Conservation (phyloP, 2,329 filamentous ascomycete species). For the Sclerotinia minor region DNA sequence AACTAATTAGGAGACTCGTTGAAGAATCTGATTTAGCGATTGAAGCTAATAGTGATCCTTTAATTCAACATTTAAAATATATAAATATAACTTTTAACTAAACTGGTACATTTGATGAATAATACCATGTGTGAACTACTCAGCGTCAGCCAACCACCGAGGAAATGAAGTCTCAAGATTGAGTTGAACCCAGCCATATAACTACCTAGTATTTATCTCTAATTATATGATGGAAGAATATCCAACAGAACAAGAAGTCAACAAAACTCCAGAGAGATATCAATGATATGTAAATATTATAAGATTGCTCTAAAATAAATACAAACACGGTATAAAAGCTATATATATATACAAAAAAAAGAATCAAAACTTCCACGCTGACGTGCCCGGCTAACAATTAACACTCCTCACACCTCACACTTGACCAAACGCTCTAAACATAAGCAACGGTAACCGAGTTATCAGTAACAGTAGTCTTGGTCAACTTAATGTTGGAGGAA, state of each 20-base stretch:
- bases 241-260: neutral
- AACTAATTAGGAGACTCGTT: too few species aligned
- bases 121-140: too few species aligned
- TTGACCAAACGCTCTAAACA: neutral
- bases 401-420: neutral
- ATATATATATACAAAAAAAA: neutral
- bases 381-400: neutral
- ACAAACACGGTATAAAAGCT: neutral
- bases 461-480: neutral
- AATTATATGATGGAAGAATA: too few species aligned
- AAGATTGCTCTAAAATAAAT: neutral
- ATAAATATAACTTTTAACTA: too few species aligned
- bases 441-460: conserved; percentile 5
- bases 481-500: neutral
- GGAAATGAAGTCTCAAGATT: too few species aligned
- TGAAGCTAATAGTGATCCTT: too few species aligned
- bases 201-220: too few species aligned
- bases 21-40: too few species aligned
- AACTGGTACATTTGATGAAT: too few species aligned
- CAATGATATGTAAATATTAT: neutral
- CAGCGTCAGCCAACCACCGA: too few species aligned
- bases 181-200: too few species aligned
- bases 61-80: too few species aligned
- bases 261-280: neutral
- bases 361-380: neutral